phyloP scores from a whole-genome alignment of 345 rosid species.

The Reutealis trisperma region DNA sequence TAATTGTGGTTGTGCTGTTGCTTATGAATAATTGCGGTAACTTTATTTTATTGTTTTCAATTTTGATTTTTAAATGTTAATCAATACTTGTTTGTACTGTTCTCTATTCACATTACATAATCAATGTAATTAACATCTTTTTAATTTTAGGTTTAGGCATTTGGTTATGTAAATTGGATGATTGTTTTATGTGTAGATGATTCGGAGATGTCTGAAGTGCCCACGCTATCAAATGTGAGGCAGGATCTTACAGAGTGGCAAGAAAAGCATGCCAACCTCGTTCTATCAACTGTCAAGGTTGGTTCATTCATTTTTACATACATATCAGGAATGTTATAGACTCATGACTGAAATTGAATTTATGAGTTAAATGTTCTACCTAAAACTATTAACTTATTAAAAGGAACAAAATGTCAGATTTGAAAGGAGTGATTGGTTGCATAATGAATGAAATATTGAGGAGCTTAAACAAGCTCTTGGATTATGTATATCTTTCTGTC shows the following conservation, averaged over 20 bases:
- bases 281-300: constrained; percentile 59
- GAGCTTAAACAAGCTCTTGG: background rate
- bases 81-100: background rate
- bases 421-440: background rate
- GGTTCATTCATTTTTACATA: background rate
- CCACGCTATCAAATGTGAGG: constrained; percentile 52
- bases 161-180: constrained; percentile 1
- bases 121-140: background rate
- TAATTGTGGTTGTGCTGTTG: too few species aligned
- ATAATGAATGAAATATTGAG: background rate
- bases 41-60: background rate
- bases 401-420: background rate
- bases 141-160: background rate
- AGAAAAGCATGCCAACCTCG: constrained; percentile 58
- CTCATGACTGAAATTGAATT: background rate
- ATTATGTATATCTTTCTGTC: background rate
- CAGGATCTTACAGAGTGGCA: constrained; percentile 67
- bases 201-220: constrained; percentile 49
- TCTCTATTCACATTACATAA: background rate
- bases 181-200: constrained; percentile 43
- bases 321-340: background rate
- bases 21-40: background rate
- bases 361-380: background rate
- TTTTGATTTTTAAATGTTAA: background rate
- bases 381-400: background rate